Evolutionary conservation across 257 asterid genomes (phyloP), one percentile per base, ranked within the genome.

Genomic region (Plantago ovata): DNA sequence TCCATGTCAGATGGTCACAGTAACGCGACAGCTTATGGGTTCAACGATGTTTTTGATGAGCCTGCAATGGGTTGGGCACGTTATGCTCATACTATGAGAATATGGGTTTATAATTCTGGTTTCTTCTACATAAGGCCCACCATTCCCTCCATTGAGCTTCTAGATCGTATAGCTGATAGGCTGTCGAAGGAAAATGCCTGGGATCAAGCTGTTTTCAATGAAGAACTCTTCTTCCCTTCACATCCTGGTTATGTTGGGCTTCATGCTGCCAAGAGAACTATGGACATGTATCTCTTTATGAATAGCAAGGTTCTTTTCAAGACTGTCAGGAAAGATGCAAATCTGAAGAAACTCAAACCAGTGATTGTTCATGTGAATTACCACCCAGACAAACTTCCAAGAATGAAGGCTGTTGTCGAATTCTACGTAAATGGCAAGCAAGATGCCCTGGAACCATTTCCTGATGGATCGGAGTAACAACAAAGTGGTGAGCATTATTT

Each of bases 161-260:
- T 87, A 79, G 94, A 87, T 72, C 81, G 96, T 1, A 82, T 84
- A 13, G 89, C 89, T 39, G 75, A 33, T 13, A 71, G 95, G 76
- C 79, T 87, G 60, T 72, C 84, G n/a, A 54, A 54, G 32, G 75
- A 82, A 58, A 54, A 65, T 0, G 60, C 82, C 12, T 87, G 96
- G 96, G 96, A 87, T 62, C 96, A 87, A 74, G 96, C 95, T 4
- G 95, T 87, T 43, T 87, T 75, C 62, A 87, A 87, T 9, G 93
- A 87, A 52, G 94, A 82, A 68, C 84, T 87, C 33, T 84, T 82
- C 75, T 82, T 54, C 70, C 96, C 96, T 22, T 87, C 95, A 9
- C 96, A 79, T 75, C 92, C 89, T 1, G 89, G 87, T 45, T 87
- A 82, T 60, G 65, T 58, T 10, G 95, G 96, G 55, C 92, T 87